These are phyloP conservation scores for Colletotrichum sp. DNA, from an alignment of 2,329 filamentous ascomycete species.

Conservation along the genomic window DNA sequence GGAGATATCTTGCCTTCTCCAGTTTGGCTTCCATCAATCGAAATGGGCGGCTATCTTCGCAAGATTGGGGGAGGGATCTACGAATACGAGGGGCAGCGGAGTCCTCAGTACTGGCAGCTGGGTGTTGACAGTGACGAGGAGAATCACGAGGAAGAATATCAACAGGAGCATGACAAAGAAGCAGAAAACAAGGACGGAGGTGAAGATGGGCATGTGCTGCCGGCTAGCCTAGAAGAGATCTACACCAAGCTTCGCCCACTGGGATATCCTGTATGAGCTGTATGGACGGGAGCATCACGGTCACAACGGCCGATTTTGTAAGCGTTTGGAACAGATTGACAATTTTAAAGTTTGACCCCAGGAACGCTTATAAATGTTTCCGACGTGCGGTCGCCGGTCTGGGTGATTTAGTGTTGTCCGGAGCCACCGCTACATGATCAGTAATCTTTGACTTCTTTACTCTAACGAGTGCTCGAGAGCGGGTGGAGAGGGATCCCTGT, in stretches of 20 bases:
- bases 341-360: neutral
- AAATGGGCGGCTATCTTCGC: neutral
- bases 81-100: neutral
- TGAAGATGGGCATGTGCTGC: neutral
- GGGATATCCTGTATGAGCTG: neutral
- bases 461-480: neutral
- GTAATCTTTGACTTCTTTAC: neutral
- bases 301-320: neutral
- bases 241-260: neutral
- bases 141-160: neutral
- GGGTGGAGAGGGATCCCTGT: neutral
- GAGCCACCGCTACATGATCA: neutral
- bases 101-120: neutral
- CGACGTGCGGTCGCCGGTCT: neutral
- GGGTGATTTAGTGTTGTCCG: neutral
- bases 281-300: neutral
- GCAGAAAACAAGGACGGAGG: neutral
- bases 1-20: neutral
- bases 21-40: neutral
- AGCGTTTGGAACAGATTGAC: neutral
- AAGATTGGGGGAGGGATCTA: neutral
- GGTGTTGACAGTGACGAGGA: accelerated
- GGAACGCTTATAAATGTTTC: neutral
- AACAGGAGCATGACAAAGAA: neutral
- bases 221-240: neutral